These are phyloP conservation scores for Suhomyces chickasaworum DNA, from an alignment of 1,139 yeast genomes.

Conservation along the genomic window DNA sequence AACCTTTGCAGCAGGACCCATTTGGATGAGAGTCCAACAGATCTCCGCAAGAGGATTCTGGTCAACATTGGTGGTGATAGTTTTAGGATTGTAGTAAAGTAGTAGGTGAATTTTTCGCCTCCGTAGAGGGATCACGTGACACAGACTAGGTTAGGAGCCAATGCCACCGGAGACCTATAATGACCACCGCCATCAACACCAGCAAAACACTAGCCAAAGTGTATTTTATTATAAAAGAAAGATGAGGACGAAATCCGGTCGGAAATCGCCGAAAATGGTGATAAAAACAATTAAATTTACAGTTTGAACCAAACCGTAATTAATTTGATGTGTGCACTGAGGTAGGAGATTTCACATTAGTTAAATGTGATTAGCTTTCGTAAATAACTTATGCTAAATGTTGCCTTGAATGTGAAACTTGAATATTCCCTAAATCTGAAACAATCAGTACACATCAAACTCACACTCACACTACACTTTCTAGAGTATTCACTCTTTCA, in stretches of 20 bases:
- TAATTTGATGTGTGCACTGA: neutral
- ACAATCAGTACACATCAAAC: neutral
- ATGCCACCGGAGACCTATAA: too few relatives aligned
- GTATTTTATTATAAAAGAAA: too few relatives aligned
- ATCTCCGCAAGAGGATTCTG: constrained; percentile 7
- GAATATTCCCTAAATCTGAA: neutral
- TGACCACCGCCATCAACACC: too few relatives aligned
- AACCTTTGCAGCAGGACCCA: constrained; percentile 1
- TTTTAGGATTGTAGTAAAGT: neutral
- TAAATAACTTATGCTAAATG: neutral
- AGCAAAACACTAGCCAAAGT: too few relatives aligned
- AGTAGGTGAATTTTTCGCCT: constrained; percentile 13
- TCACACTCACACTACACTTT: too few relatives aligned
- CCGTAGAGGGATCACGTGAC: constrained; percentile 7
- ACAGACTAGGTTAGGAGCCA: too few relatives aligned
- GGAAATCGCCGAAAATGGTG: too few relatives aligned
- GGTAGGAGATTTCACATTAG: neutral
- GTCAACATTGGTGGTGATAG: constrained; percentile 5
- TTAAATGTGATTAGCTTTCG: neutral
- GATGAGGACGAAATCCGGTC: too few relatives aligned
- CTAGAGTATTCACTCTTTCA: too few relatives aligned
- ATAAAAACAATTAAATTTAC: too few relatives aligned
- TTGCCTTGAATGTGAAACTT: neutral
- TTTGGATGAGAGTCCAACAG: constrained; percentile 1
- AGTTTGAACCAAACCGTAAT: too few relatives aligned